Conservation (phyloP, 257 asterid species). For the Petrea volubilis region DNA sequence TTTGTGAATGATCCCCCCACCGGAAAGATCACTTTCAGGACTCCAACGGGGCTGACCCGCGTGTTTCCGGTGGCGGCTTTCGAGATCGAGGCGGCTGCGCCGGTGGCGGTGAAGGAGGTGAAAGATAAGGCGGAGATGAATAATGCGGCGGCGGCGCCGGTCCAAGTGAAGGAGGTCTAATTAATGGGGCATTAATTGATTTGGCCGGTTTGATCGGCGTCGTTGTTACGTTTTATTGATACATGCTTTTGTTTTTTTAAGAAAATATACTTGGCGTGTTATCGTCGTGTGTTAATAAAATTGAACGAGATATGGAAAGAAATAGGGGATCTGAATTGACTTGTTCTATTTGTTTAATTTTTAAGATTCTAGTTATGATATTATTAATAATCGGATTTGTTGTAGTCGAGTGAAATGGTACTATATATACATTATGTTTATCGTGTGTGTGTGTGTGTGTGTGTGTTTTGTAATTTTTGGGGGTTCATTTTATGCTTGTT, state of each 20-base stretch:
- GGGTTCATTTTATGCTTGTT: no score
- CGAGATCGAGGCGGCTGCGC: conserved; percentile 29
- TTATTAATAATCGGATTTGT: not conserved
- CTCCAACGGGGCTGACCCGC: conserved; percentile 58
- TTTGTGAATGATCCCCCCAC: conserved; percentile 47
- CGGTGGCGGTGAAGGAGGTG: not conserved
- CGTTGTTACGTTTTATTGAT: no score
- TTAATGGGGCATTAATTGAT: not conserved
- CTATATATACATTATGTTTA: no score
- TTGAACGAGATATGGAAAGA: no score
- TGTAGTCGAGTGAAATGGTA: not conserved
- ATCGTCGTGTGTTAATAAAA: no score
- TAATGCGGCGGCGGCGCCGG: not conserved
- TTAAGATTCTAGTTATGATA: no score
- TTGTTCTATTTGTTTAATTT: not conserved
- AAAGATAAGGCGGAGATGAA: not conserved
- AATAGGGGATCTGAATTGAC: not conserved
- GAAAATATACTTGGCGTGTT: no score
- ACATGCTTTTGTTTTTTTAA: no score
- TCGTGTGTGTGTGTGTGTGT: no score
- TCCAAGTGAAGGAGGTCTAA: conserved; percentile 28
- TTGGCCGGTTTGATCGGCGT: not conserved
- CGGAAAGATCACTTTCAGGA: conserved; percentile 60
- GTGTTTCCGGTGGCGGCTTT: conserved; percentile 57
- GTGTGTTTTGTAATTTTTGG: no score